Evolutionary conservation across 2,329 filamentous ascomycete genomes (phyloP).

Genomic region (Colletotrichum limetticola): DNA sequence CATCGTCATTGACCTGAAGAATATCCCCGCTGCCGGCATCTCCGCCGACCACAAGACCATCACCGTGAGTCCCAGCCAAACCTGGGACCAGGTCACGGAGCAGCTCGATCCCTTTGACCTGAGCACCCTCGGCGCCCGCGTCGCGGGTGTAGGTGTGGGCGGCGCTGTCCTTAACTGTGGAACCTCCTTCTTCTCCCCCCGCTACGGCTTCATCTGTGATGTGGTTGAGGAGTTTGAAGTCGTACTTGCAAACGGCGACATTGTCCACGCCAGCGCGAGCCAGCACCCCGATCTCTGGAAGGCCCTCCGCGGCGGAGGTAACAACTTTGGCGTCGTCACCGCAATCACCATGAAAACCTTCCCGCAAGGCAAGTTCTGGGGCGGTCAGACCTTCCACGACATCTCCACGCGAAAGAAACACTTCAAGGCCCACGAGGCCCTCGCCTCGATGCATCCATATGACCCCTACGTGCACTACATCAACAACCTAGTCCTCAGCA

Average conservation of each 20-base stretch:
- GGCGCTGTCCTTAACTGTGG: slow-evolving; percentile 39
- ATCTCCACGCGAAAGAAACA: slow-evolving; percentile 9
- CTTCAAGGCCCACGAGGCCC: slow-evolving; percentile 7
- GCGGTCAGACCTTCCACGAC: slow-evolving; percentile 17
- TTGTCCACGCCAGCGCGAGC: slow-evolving; percentile 50
- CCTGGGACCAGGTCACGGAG: slow-evolving; percentile 53
- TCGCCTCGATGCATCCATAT: not conserved
- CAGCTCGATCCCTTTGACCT: slow-evolving; percentile 46
- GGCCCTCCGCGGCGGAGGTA: slow-evolving; percentile 56
- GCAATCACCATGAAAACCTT: slow-evolving; percentile 1
- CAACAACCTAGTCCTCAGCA: slow-evolving; percentile 20
- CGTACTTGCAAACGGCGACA: slow-evolving; percentile 52
- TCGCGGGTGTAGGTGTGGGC: slow-evolving; percentile 51
- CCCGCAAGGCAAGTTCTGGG: slow-evolving; percentile 13
- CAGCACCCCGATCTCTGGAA: slow-evolving; percentile 53
- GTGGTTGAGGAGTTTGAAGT: slow-evolving; percentile 11
- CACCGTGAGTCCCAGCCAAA: slow-evolving; percentile 49
- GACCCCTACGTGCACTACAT: slow-evolving; percentile 21
- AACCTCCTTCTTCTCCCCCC: slow-evolving; percentile 20
- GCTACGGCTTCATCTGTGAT: slow-evolving; percentile 22
- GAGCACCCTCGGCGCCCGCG: slow-evolving; percentile 51
- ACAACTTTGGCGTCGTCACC: slow-evolving; percentile 54
- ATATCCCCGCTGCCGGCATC: slow-evolving; percentile 25
- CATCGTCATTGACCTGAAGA: slow-evolving; percentile 14
- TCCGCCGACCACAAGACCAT: slow-evolving; percentile 43